These are phyloP conservation scores for Aspergillus sp. DNA, from an alignment of 2,329 filamentous ascomycete species.

Conservation along the genomic window DNA sequence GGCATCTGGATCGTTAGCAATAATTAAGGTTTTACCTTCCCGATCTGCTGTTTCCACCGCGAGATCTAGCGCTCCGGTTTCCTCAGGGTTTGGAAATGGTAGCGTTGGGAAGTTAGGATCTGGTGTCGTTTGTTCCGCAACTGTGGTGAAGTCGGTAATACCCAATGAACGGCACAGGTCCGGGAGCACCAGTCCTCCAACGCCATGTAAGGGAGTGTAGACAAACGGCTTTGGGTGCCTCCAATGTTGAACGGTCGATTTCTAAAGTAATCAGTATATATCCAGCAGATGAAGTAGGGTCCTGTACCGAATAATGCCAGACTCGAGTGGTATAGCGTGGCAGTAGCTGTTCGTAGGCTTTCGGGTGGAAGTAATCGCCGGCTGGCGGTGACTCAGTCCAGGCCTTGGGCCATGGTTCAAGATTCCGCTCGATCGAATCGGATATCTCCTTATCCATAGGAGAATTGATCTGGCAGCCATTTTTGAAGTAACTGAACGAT, in stretches of 20 bases:
- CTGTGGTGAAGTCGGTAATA: constrained; percentile 35
- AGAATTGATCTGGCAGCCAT: constrained; percentile 66
- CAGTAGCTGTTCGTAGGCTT: constrained; percentile 30
- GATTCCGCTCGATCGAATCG: constrained; percentile 54
- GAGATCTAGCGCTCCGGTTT: constrained; percentile 61
- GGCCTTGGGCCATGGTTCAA: constrained; percentile 48
- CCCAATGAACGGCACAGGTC: constrained; percentile 33
- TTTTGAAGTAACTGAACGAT: constrained; percentile 55
- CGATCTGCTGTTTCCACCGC: constrained; percentile 57
- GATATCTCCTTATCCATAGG: constrained; percentile 62
- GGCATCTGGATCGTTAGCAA: constrained; percentile 66
- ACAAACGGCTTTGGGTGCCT: constrained; percentile 37
- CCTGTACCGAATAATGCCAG: constrained; percentile 32
- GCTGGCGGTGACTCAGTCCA: constrained; percentile 53
- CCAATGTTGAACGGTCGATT: constrained; percentile 32
- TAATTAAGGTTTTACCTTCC: constrained; percentile 50
- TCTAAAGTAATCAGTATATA: constrained; percentile 26
- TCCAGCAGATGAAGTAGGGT: background rate
- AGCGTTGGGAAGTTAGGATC: constrained; percentile 65
- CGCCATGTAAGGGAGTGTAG: constrained; percentile 44
- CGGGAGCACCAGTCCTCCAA: constrained; percentile 38
- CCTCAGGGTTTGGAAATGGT: constrained; percentile 65
- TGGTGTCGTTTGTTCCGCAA: constrained; percentile 53
- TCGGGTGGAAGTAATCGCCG: constrained; percentile 29
- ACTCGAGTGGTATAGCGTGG: constrained; percentile 32